A percentile compares a stretch with the other conserved stretches of the same genome.
Evolutionary conservation across 2,329 filamentous ascomycete genomes (phyloP).

Genomic region (Colletotrichum scovillei): DNA sequence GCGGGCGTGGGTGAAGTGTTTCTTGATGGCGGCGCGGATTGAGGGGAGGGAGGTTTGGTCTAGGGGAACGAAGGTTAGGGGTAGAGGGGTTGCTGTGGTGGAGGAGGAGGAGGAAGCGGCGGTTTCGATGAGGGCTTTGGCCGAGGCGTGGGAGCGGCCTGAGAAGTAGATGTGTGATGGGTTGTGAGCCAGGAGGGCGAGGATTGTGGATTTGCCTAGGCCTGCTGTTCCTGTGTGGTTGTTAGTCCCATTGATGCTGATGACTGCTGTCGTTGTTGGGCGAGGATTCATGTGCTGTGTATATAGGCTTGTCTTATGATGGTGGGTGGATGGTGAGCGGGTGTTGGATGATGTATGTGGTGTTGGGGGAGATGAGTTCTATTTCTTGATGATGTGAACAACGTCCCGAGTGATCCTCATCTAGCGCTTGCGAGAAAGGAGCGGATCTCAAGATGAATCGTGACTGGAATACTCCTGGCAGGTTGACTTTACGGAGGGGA

Average conservation of each 20-base stretch:
- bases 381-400: background rate
- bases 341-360: background rate
- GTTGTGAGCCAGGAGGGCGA: slow-evolving; percentile 46
- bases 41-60: slow-evolving; percentile 63
- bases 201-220: slow-evolving; percentile 26
- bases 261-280: no score
- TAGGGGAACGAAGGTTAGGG: slow-evolving; percentile 51
- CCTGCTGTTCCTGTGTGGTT: slow-evolving; percentile 24
- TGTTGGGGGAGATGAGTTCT: background rate
- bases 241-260: background rate
- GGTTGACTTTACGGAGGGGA: no score
- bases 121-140: slow-evolving; percentile 51
- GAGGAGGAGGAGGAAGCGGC: background rate
- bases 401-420: background rate
- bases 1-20: slow-evolving; percentile 45
- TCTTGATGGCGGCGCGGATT: slow-evolving; percentile 41
- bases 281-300: background rate
- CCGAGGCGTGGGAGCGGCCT: slow-evolving; percentile 58
- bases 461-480: no score
- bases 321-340: background rate
- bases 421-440: background rate
- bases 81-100: slow-evolving; percentile 10
- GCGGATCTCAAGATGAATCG: background rate
- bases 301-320: background rate
- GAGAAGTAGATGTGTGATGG: slow-evolving; percentile 66